Percentiles rank a stretch among this genome's conserved stretches.
phyloP scores from a whole-genome alignment of 1,284 basidiomycete species.

The Heterobasidion occidentale region DNA sequence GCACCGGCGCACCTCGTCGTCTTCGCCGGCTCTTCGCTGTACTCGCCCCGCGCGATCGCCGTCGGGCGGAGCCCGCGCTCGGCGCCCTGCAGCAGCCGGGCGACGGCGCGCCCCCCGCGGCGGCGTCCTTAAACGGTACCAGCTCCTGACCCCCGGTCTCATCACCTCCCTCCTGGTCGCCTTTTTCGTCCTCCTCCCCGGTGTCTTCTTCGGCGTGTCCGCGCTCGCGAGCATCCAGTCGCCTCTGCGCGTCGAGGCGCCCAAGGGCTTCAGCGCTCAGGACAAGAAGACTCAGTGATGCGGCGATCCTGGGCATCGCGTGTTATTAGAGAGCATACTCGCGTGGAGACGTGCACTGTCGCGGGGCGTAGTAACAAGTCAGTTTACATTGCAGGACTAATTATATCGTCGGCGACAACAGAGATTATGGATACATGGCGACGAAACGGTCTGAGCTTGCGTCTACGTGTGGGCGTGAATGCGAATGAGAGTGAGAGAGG shows the following conservation, averaged over 20 bases:
- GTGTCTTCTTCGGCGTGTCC: constrained; percentile 57
- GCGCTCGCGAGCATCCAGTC: constrained; percentile 76
- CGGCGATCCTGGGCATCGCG: too few species aligned
- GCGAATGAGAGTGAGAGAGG: not conserved
- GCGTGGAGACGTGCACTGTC: not conserved
- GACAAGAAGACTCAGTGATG: constrained; percentile 73
- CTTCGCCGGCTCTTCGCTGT: constrained; percentile 48
- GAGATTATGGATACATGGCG: constrained; percentile 11
- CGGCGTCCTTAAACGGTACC: constrained; percentile 68
- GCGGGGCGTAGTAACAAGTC: not conserved
- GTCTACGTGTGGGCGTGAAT: constrained; percentile 8
- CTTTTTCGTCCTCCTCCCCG: constrained; percentile 67
- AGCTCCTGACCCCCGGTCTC: constrained; percentile 74
- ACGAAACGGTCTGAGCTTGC: not conserved
- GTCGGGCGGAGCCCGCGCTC: constrained; percentile 21
- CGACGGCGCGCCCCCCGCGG: constrained; percentile 29
- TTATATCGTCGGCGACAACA: constrained; percentile 8
- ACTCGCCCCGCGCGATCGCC: constrained; percentile 23
- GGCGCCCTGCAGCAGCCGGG: constrained; percentile 14
- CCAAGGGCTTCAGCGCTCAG: constrained; percentile 59
- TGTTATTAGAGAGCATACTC: not conserved
- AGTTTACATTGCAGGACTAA: constrained; percentile 1
- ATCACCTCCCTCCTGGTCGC: constrained; percentile 63
- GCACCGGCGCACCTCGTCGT: constrained; percentile 58
- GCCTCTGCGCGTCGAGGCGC: constrained; percentile 50